Percentiles rank a stretch among this genome's conserved stretches.
Evolutionary conservation across 768 basidiomycete genomes (phyloP).

Genomic region (Leccinum ochraceum): DNA sequence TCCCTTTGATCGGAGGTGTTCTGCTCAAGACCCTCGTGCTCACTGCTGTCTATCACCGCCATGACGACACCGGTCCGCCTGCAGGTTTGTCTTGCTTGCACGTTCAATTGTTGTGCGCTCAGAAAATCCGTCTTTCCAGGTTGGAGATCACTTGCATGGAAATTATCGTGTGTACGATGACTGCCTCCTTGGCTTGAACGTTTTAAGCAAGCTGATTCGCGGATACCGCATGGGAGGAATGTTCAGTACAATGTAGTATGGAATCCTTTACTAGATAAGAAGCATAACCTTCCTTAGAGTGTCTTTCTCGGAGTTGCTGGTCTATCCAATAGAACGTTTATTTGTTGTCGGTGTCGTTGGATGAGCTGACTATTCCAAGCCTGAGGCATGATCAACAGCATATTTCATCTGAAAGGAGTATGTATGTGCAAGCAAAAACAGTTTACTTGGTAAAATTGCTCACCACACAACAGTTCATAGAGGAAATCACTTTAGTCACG

Average conservation of each 20-base stretch:
- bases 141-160: slow-evolving; percentile 10
- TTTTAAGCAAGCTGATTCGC: slow-evolving; percentile 43
- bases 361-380: background rate
- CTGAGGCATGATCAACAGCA: slow-evolving; percentile 17
- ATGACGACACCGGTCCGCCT: slow-evolving; percentile 21
- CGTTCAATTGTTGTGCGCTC: slow-evolving; percentile 21
- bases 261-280: slow-evolving; percentile 16
- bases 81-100: background rate
- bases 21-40: slow-evolving; percentile 50
- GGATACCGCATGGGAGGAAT: slow-evolving; percentile 30
- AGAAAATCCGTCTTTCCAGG: slow-evolving; percentile 8
- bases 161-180: slow-evolving; percentile 39
- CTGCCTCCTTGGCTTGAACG: slow-evolving; percentile 18
- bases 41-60: slow-evolving; percentile 30
- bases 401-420: slow-evolving; percentile 19
- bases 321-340: slow-evolving; percentile 18
- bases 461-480: slow-evolving; percentile 15
- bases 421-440: background rate
- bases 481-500: slow-evolving; percentile 50
- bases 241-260: background rate
- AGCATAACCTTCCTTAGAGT: slow-evolving; percentile 31
- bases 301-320: slow-evolving; percentile 33
- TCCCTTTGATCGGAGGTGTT: slow-evolving; percentile 45
- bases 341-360: background rate
- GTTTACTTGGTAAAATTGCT: background rate